These are phyloP conservation scores for Volvox carteri DNA, from an alignment of 163 green algal species.

Conservation along the genomic window DNA sequence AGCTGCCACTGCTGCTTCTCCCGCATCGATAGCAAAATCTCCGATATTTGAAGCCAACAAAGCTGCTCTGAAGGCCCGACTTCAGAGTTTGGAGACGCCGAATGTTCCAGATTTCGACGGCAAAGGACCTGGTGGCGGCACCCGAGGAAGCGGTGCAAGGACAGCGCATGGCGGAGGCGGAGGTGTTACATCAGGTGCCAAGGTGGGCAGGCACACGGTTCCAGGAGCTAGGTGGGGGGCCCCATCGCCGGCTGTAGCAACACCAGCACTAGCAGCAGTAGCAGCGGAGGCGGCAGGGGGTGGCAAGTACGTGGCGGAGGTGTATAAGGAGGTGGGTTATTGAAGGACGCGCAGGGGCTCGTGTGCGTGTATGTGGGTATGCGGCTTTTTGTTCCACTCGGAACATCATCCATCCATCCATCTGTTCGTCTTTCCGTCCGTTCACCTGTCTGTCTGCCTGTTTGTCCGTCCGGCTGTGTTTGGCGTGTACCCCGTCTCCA, in stretches of 20 bases:
- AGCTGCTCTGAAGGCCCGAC: conserved; percentile 27
- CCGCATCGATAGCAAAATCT: neutral
- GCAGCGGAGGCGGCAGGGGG: neutral
- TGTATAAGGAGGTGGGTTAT: conserved; percentile 54
- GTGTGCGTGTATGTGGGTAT: neutral
- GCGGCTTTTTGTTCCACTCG: too few relatives aligned
- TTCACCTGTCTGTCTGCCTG: too few relatives aligned
- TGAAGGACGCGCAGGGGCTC: neutral
- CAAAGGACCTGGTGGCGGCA: neutral
- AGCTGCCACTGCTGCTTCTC: too few relatives aligned
- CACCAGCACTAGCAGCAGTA: too few relatives aligned
- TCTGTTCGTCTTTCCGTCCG: too few relatives aligned
- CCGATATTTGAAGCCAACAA: neutral
- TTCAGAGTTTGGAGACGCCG: neutral
- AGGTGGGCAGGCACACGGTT: neutral
- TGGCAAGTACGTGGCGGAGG: conserved; percentile 11
- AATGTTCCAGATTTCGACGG: neutral
- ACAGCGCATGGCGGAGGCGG: neutral
- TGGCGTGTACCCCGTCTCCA: too few relatives aligned
- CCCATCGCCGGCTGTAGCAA: too few relatives aligned
- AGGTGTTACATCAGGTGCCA: neutral
- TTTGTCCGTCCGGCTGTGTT: neutral
- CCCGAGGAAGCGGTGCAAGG: neutral
- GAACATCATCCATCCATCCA: too few relatives aligned
- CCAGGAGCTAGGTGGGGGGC: too few relatives aligned